A percentile compares a stretch with the other conserved stretches of the same genome.
Evolutionary conservation across 23 red algal genomes (phyloP).

Genomic region (Rhodosorus marinus): DNA sequence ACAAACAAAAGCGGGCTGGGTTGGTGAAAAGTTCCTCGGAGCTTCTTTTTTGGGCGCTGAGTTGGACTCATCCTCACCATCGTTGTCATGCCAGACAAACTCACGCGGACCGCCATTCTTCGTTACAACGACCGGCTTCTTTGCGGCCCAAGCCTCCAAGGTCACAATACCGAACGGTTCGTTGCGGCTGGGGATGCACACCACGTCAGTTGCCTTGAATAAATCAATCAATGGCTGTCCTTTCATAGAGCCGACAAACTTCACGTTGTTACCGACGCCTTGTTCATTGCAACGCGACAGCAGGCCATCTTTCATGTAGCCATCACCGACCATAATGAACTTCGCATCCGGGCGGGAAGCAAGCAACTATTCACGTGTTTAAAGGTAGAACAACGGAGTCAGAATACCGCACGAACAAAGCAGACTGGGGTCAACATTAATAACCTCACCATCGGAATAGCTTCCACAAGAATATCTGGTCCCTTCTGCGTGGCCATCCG

Average conservation of each 20-base stretch:
- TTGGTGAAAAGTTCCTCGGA: too few species aligned
- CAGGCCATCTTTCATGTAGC: conserved; percentile 73
- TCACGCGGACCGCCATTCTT: conserved; percentile 88
- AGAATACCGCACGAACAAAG: too few species aligned
- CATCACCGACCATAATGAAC: conserved; percentile 88
- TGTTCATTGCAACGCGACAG: conserved; percentile 36
- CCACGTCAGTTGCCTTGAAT: conserved; percentile 84
- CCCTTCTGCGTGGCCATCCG: conserved; percentile 90
- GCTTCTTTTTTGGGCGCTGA: too few species aligned
- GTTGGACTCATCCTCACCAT: too few species aligned
- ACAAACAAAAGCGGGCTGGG: too few species aligned
- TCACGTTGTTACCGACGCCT: conserved; percentile 30
- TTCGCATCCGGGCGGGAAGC: conserved; percentile 59
- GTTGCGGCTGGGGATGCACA: conserved; percentile 77
- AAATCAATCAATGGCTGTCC: conserved; percentile 66
- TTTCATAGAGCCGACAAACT: conserved; percentile 52
- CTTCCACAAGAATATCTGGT: conserved; percentile 73
- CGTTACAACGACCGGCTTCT: conserved; percentile 93
- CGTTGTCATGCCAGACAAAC: conserved; percentile 89
- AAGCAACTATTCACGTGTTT: too few species aligned
- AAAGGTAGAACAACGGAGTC: too few species aligned
- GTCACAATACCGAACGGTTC: conserved; percentile 98
- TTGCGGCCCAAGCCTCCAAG: conserved; percentile 89
- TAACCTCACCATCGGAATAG: too few species aligned
- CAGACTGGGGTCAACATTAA: too few species aligned